Percentiles rank a stretch among this genome's conserved stretches.
phyloP scores from a whole-genome alignment of 495 filamentous ascomycete species.

The Lasiosphaeris hirsuta region DNA sequence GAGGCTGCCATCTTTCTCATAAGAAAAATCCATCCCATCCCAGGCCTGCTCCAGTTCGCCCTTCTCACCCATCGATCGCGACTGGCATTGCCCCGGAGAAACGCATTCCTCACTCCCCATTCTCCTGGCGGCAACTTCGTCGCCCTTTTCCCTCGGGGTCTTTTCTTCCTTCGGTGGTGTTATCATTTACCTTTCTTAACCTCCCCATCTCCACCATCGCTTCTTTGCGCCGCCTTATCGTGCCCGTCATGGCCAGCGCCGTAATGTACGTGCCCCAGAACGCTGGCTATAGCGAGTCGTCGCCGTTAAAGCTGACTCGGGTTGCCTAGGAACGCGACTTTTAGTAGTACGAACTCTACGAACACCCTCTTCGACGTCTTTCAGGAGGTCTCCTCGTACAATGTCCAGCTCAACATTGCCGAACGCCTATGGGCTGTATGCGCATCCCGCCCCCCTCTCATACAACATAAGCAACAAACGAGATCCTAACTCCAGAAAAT shows the following conservation, averaged over 20 bases:
- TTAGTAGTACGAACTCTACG: constrained; percentile 46
- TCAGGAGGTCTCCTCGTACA: constrained; percentile 81
- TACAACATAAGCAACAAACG: neutral
- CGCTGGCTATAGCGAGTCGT: neutral
- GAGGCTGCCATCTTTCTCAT: constrained; percentile 12
- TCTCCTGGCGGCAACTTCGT: neutral
- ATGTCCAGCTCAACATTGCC: constrained; percentile 77
- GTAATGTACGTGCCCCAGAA: constrained; percentile 32
- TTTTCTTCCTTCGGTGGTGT: neutral
- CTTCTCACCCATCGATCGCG: constrained; percentile 15
- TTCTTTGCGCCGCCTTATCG: neutral
- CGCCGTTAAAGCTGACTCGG: constrained; percentile 18
- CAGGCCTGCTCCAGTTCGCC: constrained; percentile 6
- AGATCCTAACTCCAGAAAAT: constrained; percentile 8
- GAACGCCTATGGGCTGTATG: constrained; percentile 88
- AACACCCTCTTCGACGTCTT: constrained; percentile 76
- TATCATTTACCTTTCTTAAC: neutral
- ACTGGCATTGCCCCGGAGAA: constrained; percentile 10
- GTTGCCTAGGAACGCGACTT: constrained; percentile 40
- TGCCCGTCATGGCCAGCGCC: constrained; percentile 34
- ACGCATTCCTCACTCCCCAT: neutral
- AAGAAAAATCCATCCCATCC: constrained; percentile 27
- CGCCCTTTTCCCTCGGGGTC: neutral
- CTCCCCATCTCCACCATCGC: neutral
- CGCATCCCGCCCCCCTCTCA: constrained; percentile 10